Percentiles rank a stretch among this genome's conserved stretches.
Evolutionary conservation across 2,329 filamentous ascomycete species (phyloP).

Genomic region (Diaporthe capsici): DNA sequence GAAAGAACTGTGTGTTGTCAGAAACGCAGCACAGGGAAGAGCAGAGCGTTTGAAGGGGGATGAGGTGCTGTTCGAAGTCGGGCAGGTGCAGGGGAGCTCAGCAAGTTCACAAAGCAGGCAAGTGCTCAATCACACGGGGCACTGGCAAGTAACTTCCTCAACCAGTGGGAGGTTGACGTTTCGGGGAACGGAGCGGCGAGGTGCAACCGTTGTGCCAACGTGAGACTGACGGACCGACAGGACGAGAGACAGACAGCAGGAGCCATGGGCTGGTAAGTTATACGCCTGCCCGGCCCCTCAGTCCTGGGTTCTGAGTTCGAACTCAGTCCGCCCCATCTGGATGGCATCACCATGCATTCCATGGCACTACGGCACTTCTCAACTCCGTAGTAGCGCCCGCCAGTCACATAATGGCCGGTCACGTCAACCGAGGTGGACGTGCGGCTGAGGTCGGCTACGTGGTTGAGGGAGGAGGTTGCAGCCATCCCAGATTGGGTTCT

Average conservation of each 20-base stretch:
- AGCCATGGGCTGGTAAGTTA: slow-evolving; percentile 8
- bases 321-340: not conserved
- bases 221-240: not conserved
- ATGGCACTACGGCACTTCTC: not conserved
- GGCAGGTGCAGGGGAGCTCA: slow-evolving; percentile 21
- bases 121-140: not conserved
- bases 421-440: slow-evolving; percentile 13
- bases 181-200: slow-evolving; percentile 35
- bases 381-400: slow-evolving; percentile 11
- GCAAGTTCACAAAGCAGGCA: slow-evolving; percentile 10
- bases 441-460: slow-evolving; percentile 30
- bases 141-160: slow-evolving; percentile 24
- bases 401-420: slow-evolving; percentile 3
- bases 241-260: not conserved
- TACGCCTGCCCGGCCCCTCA: slow-evolving; percentile 4
- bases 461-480: slow-evolving; percentile 28
- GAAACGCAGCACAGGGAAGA: slow-evolving; percentile 6
- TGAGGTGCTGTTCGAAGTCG: not conserved
- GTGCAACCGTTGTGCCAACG: not conserved
- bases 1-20: slow-evolving; percentile 29
- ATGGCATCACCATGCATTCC: slow-evolving; percentile 31
- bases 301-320: not conserved
- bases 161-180: slow-evolving; percentile 4
- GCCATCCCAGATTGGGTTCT: slow-evolving; percentile 12
- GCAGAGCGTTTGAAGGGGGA: not conserved